phyloP scores from a whole-genome alignment of 129 eudicot species.

The Pulicaria dysenterica region DNA sequence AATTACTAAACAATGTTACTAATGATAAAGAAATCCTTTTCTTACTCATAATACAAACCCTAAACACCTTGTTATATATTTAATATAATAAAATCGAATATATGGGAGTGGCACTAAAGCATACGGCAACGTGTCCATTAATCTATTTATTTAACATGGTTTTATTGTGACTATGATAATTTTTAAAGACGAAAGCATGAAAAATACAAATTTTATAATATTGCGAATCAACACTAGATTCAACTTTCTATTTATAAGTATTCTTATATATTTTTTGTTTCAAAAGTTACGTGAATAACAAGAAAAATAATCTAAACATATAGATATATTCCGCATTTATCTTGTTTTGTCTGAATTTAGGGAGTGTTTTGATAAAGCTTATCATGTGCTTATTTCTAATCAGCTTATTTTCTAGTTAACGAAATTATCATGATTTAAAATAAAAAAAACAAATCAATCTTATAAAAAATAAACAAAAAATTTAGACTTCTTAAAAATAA shows the following conservation, averaged over 20 bases:
- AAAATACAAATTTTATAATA: background rate
- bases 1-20: background rate
- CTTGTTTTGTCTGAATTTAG: no score
- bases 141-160: constrained; percentile 5
- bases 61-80: constrained; percentile 15
- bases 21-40: background rate
- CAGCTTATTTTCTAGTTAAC: no score
- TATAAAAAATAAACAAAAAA: no score
- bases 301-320: background rate
- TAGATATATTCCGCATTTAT: no score
- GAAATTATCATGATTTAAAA: no score
- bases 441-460: no score
- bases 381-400: no score
- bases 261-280: background rate
- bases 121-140: constrained; percentile 27
- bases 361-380: no score
- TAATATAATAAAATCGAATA: constrained; percentile 11
- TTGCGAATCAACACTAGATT: constrained; percentile 19
- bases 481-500: no score
- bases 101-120: constrained; percentile 30
- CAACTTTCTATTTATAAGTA: background rate
- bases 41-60: background rate
- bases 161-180: background rate
- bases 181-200: background rate
- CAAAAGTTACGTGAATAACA: constrained; percentile 12